Conservation (phyloP, 257 asterid genomes). For the Paulownia fortunei region DNA sequence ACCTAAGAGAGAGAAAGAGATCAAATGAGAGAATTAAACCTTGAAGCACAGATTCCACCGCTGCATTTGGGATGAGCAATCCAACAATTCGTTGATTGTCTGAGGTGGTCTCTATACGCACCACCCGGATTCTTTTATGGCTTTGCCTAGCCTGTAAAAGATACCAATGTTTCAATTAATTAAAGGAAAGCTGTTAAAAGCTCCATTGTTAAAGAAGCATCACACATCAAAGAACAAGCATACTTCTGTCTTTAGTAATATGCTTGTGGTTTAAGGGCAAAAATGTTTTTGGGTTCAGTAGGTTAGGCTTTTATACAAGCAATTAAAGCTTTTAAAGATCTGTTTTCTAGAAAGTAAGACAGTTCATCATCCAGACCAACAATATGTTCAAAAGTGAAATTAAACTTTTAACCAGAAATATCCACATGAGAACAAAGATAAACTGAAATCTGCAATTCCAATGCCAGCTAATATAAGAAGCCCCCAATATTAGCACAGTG, state of each 20-base stretch:
- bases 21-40: conserved; percentile 48
- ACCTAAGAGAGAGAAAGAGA: not conserved
- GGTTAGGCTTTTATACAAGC: not conserved
- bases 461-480: not conserved
- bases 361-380: not conserved
- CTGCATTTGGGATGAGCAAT: conserved; percentile 90
- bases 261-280: not conserved
- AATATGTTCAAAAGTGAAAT: not conserved
- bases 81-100: conserved; percentile 85
- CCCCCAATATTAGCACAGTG: not conserved
- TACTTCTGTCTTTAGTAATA: not conserved
- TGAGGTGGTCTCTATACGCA: conserved; percentile 84
- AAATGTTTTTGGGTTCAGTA: not conserved
- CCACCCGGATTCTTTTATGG: conserved; percentile 86
- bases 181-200: not conserved
- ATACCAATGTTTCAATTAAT: conserved; percentile 13
- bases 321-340: not conserved
- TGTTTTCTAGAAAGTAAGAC: not conserved
- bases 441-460: not conserved
- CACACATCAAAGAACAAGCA: conserved; percentile 17
- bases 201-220: not conserved
- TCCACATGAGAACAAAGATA: not conserved
- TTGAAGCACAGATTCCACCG: conserved; percentile 90
- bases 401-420: not conserved
- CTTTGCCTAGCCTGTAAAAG: conserved; percentile 72